phyloP scores from a whole-genome alignment of 345 rosid genomes.

The Dovyalis caffra region DNA sequence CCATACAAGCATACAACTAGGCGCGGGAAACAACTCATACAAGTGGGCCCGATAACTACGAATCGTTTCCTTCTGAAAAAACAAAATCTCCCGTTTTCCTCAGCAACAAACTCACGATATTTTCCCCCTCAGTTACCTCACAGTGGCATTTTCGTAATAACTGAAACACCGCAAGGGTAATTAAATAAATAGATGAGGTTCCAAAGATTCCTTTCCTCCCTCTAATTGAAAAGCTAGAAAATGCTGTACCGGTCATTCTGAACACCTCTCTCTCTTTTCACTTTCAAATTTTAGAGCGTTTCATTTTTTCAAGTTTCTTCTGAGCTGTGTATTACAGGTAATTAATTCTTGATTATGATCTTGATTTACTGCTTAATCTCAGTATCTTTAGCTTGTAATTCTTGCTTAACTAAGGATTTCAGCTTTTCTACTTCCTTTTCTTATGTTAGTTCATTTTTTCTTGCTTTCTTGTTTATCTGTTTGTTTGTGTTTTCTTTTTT shows the following conservation, averaged over 20 bases:
- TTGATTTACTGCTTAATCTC: slow-evolving; percentile 5
- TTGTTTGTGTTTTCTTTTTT: neutral
- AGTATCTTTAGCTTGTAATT: neutral
- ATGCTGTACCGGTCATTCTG: slow-evolving; percentile 7
- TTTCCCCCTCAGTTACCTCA: neutral
- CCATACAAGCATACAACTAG: neutral
- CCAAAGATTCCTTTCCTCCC: slow-evolving; percentile 30
- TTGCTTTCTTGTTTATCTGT: neutral
- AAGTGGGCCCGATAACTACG: neutral
- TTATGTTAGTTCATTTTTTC: neutral
- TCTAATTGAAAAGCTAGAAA: slow-evolving; percentile 26
- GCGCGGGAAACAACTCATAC: slow-evolving; percentile 1
- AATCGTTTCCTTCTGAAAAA: neutral
- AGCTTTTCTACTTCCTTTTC: neutral
- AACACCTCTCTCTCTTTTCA: neutral
- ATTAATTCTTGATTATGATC: slow-evolving; percentile 6
- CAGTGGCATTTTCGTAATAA: slow-evolving; percentile 13
- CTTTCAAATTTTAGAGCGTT: slow-evolving; percentile 1
- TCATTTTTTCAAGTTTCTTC: neutral
- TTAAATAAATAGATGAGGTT: neutral
- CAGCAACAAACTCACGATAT: neutral
- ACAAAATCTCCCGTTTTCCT: neutral
- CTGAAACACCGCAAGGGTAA: neutral
- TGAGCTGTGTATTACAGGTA: slow-evolving; percentile 35
- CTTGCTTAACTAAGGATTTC: neutral